Percentiles rank a stretch among this genome's conserved stretches.
These are phyloP conservation scores for Cryphonectria carpinicola DNA, from an alignment of 2,329 filamentous ascomycete species.

Conservation along the genomic window DNA sequence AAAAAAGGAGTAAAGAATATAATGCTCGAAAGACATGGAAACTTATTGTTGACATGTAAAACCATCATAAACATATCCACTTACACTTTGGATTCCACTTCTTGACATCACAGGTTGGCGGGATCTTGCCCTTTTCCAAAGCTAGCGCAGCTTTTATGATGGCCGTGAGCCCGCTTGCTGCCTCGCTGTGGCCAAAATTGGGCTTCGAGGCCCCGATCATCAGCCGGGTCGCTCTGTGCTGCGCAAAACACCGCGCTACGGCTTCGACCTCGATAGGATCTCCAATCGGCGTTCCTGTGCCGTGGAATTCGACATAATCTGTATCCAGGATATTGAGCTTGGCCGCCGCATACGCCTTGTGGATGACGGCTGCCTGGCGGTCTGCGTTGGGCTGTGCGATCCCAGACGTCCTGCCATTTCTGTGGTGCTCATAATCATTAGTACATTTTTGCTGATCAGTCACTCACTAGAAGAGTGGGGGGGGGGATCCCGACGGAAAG, in stretches of 20 bases:
- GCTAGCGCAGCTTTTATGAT: constrained; percentile 39
- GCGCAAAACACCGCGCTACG: background rate
- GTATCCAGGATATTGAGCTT: constrained; percentile 6
- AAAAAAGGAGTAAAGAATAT: background rate
- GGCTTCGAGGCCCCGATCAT: constrained; percentile 33
- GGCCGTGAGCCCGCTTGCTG: constrained; percentile 33
- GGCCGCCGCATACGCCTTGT: constrained; percentile 12
- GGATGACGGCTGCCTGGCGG: constrained; percentile 23
- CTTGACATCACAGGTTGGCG: constrained; percentile 31
- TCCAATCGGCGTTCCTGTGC: background rate
- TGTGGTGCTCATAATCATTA: background rate
- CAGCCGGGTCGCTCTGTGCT: background rate
- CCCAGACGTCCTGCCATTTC: constrained; percentile 29
- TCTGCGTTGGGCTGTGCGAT: background rate
- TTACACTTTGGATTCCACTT: background rate
- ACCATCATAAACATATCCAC: background rate
- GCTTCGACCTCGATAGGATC: background rate
- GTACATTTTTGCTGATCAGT: background rate
- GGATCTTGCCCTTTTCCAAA: constrained; percentile 38
- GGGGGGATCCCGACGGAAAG: background rate
- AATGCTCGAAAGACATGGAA: background rate
- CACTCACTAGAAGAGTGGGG: too few species aligned
- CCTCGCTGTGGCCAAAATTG: constrained; percentile 36
- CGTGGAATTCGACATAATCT: background rate
- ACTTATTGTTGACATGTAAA: too few species aligned